phyloP scores from a whole-genome alignment of 2,329 filamentous ascomycete species.

The Calonectria pteridis region DNA sequence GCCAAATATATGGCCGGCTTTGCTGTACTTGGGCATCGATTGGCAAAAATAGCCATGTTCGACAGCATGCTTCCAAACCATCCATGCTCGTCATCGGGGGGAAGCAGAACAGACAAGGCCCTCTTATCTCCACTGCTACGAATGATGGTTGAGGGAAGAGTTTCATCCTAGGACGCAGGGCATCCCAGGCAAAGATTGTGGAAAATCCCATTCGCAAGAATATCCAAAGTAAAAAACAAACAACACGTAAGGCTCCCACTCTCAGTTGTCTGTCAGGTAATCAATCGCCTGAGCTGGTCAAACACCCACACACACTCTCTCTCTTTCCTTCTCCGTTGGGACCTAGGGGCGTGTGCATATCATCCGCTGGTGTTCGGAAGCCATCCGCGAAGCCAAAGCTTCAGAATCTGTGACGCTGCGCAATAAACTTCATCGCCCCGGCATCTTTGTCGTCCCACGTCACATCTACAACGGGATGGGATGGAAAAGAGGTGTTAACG shows the following conservation, averaged over 20 bases:
- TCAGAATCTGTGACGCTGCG: neutral
- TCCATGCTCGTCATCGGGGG: conserved; percentile 8
- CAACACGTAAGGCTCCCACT: neutral
- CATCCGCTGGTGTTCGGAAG: neutral
- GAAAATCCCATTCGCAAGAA: neutral
- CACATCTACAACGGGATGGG: conserved; percentile 13
- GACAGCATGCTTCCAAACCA: neutral
- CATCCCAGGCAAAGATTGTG: conserved; percentile 23
- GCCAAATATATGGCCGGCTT: conserved; percentile 30
- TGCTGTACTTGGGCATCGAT: conserved; percentile 19
- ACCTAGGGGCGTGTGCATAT: conserved; percentile 15
- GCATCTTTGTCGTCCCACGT: conserved; percentile 23
- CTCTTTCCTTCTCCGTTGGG: neutral
- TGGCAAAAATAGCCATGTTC: conserved; percentile 21
- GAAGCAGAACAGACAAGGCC: neutral
- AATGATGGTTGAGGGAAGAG: neutral
- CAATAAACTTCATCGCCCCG: conserved; percentile 5
- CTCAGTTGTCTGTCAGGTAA: neutral
- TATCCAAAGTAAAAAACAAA: neutral
- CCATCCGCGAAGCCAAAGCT: neutral
- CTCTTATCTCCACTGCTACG: neutral
- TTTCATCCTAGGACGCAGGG: conserved; percentile 22
- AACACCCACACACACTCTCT: too few relatives aligned
- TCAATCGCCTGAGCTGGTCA: neutral
- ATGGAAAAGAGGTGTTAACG: conserved; percentile 21